phyloP scores from a whole-genome alignment of 345 rosid genomes.

The Viola odorata region DNA sequence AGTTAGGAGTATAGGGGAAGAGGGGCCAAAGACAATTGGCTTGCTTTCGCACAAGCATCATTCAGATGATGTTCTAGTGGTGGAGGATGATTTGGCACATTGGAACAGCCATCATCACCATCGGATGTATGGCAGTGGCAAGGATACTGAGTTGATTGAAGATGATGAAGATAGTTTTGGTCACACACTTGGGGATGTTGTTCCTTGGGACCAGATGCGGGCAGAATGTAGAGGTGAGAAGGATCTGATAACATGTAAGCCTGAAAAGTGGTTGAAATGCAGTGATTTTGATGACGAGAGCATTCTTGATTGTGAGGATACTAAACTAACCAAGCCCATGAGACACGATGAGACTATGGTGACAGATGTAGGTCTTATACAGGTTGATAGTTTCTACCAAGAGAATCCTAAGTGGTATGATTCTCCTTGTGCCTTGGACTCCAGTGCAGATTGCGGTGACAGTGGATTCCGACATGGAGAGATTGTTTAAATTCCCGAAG shows the following conservation, averaged over 20 bases:
- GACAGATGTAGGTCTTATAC: constrained; percentile 87
- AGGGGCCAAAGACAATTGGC: constrained; percentile 47
- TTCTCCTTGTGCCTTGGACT: constrained; percentile 91
- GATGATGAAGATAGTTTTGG: constrained; percentile 92
- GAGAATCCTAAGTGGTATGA: constrained; percentile 94
- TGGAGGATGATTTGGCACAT: constrained; percentile 72
- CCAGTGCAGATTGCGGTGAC: constrained; percentile 77
- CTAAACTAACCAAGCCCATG: constrained; percentile 78
- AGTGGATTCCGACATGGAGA: constrained; percentile 78
- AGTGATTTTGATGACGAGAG: constrained; percentile 85
- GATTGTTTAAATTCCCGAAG: constrained; percentile 47
- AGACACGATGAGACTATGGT: constrained; percentile 76
- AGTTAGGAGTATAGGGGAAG: constrained; percentile 74
- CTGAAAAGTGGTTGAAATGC: constrained; percentile 90
- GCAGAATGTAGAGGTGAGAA: constrained; percentile 62
- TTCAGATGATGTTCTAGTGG: constrained; percentile 67
- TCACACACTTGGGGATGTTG: constrained; percentile 85
- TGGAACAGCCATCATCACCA: constrained; percentile 76
- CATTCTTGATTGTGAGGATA: constrained; percentile 85
- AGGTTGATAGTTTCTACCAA: constrained; percentile 95
- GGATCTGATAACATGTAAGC: constrained; percentile 74
- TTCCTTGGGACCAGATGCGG: constrained; percentile 80
- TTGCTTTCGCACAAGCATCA: constrained; percentile 52
- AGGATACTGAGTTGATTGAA: constrained; percentile 74
- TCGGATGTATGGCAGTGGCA: constrained; percentile 62